phyloP scores from a whole-genome alignment of 78 protist species.

The Dictyostelium brefeldianum region DNA sequence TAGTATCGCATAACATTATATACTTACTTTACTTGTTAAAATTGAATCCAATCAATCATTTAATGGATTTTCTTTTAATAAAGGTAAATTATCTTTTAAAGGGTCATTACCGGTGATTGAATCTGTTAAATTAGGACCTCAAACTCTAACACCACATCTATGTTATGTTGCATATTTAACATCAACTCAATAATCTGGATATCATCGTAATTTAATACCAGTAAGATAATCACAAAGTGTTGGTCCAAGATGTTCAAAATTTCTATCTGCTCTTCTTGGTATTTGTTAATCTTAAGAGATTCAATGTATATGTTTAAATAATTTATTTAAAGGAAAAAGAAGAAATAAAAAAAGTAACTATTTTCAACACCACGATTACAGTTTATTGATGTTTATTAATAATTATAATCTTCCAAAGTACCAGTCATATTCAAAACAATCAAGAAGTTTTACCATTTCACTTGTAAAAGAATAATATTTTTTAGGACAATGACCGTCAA shows the following conservation, averaged over 20 bases:
- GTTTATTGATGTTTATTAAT: too few relatives aligned
- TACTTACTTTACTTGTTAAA: slow-evolving; percentile 29
- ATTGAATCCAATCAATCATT: slow-evolving; percentile 49
- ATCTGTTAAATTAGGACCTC: slow-evolving; percentile 90
- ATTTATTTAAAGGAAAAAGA: too few relatives aligned
- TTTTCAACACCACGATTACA: too few relatives aligned
- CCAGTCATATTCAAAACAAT: too few relatives aligned
- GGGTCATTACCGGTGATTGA: slow-evolving; percentile 92
- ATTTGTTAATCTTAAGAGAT: too few relatives aligned
- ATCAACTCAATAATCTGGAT: slow-evolving; percentile 77
- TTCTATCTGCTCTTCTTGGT: slow-evolving; percentile 91
- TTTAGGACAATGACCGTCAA: too few relatives aligned
- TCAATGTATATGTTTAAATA: too few relatives aligned
- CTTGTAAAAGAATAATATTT: too few relatives aligned
- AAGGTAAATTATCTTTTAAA: slow-evolving; percentile 87
- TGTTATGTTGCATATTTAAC: slow-evolving; percentile 92
- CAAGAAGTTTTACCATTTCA: too few relatives aligned
- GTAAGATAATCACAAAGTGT: slow-evolving; percentile 78
- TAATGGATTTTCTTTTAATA: slow-evolving; percentile 43
- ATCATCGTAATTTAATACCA: slow-evolving; percentile 77
- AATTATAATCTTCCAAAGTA: too few relatives aligned
- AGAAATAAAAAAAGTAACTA: too few relatives aligned
- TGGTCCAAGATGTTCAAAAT: slow-evolving; percentile 91
- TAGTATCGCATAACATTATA: too few relatives aligned
- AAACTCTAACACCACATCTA: slow-evolving; percentile 91